Evolutionary conservation across 805 yeast genomes (phyloP), one percentile per base, ranked within the genome.

Genomic region (Candida boleticola): DNA sequence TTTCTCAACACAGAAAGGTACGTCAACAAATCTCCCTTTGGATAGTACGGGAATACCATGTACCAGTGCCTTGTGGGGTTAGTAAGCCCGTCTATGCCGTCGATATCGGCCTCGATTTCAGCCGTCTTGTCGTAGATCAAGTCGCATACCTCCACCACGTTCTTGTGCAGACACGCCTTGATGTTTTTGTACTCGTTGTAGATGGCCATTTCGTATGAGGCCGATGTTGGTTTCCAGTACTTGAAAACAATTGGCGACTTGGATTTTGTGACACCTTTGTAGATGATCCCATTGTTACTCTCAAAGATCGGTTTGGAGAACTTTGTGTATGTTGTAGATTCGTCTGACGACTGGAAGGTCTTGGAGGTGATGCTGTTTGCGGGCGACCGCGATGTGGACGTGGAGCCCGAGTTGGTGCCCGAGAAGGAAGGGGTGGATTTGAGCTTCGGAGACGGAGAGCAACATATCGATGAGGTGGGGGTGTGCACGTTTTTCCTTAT

Each of bases 1-100:
- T 63, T 57, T 27, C 82, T 56, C 9, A 73, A 58, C 31, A 51
- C 53, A 9, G 74, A 60, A n/a, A 76, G 46, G 41, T 64, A 61
- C 30, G 68, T 70, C 38, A 77, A 51, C 21, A 78, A 57, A 51
- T 78, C 83, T 2, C 82, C 80, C 46, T 68, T 51, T 20, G 62
- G 55, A 53, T 67, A 75, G 51, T 55, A 74, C 11, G 75, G 75
- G 20, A 69, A 43, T 9, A 76, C 54, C 3, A 77, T 48, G 10
- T 73, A 65, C 25, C 66, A 52, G 27, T n/a, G 10, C 14, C n/a
- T 35, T 13, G n/a, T 18, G 5, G 18, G 30, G 9, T 27, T 27
- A 5, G 35, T 5, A 16, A 31, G 22, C 21, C 17, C 41, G 7
- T 16, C 35, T 7, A 20, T 14, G 5, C 29, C 25, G 31, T 26